These are phyloP conservation scores for Tuber borchii DNA, from an alignment of 495 filamentous ascomycete genomes.

Conservation along the genomic window DNA sequence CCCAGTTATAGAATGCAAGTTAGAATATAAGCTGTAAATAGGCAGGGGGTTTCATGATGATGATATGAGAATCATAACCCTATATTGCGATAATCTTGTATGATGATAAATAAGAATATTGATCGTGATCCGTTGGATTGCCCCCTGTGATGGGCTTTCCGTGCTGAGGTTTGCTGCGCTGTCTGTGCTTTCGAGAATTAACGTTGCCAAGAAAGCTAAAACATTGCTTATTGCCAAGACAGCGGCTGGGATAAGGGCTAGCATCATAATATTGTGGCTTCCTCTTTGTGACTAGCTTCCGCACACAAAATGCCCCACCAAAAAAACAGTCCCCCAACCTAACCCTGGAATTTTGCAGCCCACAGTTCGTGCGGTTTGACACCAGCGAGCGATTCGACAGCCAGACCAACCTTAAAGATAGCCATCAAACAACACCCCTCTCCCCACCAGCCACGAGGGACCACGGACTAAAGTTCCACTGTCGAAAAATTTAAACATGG, in stretches of 20 bases:
- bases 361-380: conserved; percentile 24
- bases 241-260: neutral
- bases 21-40: neutral
- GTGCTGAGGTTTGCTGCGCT: conserved; percentile 14
- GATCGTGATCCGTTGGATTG: conserved; percentile 12
- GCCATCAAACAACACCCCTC: conserved; percentile 18
- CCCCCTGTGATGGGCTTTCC: conserved; percentile 11
- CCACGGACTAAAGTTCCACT: conserved; percentile 25
- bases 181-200: neutral
- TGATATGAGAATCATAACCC: neutral
- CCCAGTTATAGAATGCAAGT: neutral
- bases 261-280: neutral
- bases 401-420: conserved; percentile 29
- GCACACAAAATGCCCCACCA: conserved; percentile 23
- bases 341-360: conserved; percentile 34
- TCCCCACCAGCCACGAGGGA: conserved; percentile 32
- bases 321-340: conserved; percentile 39
- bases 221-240: neutral
- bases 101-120: conserved; percentile 6
- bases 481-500: conserved; percentile 53
- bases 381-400: conserved; percentile 8
- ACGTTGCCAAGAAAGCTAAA: neutral
- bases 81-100: neutral
- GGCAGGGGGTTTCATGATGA: neutral
- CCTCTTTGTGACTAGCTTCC: conserved; percentile 11